Percentiles rank a stretch among this genome's conserved stretches.
phyloP scores from a whole-genome alignment of 805 yeast species.

The Saturnispora bothae region DNA sequence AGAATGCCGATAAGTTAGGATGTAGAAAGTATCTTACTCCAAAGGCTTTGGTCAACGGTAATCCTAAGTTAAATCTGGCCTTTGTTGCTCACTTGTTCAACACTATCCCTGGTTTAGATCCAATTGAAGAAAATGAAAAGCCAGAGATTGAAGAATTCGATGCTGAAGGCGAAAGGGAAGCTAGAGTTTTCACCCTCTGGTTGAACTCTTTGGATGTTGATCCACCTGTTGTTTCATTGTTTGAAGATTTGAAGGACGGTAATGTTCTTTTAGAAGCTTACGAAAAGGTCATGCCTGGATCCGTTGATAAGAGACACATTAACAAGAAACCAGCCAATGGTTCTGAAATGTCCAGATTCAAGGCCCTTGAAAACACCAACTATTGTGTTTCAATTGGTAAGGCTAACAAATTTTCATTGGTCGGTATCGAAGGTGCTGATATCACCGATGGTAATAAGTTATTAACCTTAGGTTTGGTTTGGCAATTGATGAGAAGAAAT shows the following conservation, averaged over 20 bases:
- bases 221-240: constrained; percentile 83
- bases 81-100: constrained; percentile 96
- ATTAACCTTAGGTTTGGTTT: constrained; percentile 83
- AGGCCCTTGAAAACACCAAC: constrained; percentile 94
- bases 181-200: constrained; percentile 97
- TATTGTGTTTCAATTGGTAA: constrained; percentile 97
- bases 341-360: constrained; percentile 73
- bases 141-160: constrained; percentile 96
- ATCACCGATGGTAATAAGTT: constrained; percentile 88
- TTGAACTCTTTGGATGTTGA: constrained; percentile 92
- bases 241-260: constrained; percentile 94
- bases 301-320: constrained; percentile 66
- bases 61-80: constrained; percentile 92
- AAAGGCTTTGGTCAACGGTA: constrained; percentile 85
- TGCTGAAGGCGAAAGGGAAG: constrained; percentile 99
- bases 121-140: constrained; percentile 81
- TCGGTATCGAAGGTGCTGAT: constrained; percentile 97
- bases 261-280: constrained; percentile 80
- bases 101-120: constrained; percentile 94
- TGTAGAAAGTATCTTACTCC: constrained; percentile 95
- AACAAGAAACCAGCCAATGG: constrained; percentile 78
- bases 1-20: constrained; percentile 81
- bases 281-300: constrained; percentile 92
- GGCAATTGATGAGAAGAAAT: constrained; percentile 98
- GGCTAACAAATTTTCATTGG: constrained; percentile 83